Evolutionary conservation across 1,284 basidiomycete species (phyloP).

Genomic region (Chondrostereum purpureum): DNA sequence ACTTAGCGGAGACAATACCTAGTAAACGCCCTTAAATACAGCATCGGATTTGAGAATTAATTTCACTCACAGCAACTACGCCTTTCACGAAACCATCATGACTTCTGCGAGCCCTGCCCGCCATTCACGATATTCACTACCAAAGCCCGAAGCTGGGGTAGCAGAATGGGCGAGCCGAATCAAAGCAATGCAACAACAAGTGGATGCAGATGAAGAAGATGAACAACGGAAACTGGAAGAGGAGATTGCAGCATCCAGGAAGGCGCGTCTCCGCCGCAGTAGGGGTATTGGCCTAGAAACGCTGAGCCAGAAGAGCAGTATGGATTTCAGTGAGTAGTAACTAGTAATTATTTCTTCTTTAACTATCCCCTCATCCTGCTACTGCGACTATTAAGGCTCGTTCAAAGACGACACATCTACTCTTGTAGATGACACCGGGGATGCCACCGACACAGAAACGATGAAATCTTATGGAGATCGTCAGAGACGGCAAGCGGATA

Average conservation of each 20-base stretch:
- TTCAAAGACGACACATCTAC: conserved; percentile 2
- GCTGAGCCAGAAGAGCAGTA: conserved; percentile 31
- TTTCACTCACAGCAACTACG: not conserved
- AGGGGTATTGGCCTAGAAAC: conserved; percentile 42
- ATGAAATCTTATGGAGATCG: conserved; percentile 26
- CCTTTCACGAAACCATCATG: not conserved
- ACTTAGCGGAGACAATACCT: no score
- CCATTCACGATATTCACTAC: not conserved
- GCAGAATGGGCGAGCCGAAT: conserved; percentile 75
- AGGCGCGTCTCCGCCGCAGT: conserved; percentile 59
- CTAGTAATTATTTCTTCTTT: not conserved
- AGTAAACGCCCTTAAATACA: no score
- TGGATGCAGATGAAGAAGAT: conserved; percentile 70
- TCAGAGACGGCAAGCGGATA: conserved; percentile 38
- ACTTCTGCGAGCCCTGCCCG: not conserved
- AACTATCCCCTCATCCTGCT: not conserved
- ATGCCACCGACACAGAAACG: conserved; percentile 19
- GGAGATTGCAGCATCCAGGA: conserved; percentile 65
- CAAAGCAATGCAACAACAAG: conserved; percentile 69
- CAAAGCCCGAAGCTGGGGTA: not conserved
- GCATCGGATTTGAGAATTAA: no score
- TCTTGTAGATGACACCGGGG: conserved; percentile 14
- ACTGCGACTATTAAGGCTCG: not conserved
- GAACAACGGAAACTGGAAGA: conserved; percentile 69
- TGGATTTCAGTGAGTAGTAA: conserved; percentile 31